phyloP scores from a whole-genome alignment of 495 filamentous ascomycete genomes.

The Haplographium delicatum region DNA sequence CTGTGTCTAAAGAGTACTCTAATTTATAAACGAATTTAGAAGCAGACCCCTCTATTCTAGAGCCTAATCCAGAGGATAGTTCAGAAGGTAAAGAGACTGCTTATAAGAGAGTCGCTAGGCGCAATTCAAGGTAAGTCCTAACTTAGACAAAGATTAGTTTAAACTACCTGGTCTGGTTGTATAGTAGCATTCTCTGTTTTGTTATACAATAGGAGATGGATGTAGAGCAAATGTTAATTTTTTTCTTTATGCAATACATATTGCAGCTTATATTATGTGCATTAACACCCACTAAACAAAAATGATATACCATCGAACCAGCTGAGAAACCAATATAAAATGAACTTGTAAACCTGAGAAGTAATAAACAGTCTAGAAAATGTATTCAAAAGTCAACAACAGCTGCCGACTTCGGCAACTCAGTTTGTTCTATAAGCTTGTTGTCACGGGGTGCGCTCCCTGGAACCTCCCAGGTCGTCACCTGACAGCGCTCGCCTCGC shows the following conservation, averaged over 20 bases:
- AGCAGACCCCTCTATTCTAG: conserved; percentile 11
- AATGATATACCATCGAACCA: conserved; percentile 13
- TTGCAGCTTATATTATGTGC: conserved; percentile 9
- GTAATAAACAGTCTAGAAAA: conserved; percentile 16
- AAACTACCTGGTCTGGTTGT: conserved; percentile 9
- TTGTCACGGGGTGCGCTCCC: too few relatives aligned
- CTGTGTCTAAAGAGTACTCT: conserved; percentile 10
- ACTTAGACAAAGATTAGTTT: conserved; percentile 16
- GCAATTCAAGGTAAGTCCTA: conserved; percentile 17
- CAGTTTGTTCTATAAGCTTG: conserved; percentile 9
- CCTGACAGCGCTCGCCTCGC: too few relatives aligned
- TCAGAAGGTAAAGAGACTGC: conserved; percentile 7
- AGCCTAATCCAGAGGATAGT: conserved; percentile 11
- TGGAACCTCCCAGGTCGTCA: too few relatives aligned
- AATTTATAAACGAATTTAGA: conserved; percentile 18
- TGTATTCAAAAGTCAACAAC: conserved; percentile 13
- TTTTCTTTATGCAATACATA: conserved; percentile 12
- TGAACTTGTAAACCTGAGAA: conserved; percentile 10
- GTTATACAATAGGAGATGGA: conserved; percentile 8
- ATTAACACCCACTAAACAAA: conserved; percentile 11
- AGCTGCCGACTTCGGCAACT: conserved; percentile 8
- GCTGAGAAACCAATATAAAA: conserved; percentile 14
- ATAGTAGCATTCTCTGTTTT: conserved; percentile 11
- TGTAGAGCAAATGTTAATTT: conserved; percentile 13
- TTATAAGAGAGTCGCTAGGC: conserved; percentile 14